These are phyloP conservation scores for Suhomyces anneliseae DNA, from an alignment of 1,139 yeast species.

Conservation along the genomic window DNA sequence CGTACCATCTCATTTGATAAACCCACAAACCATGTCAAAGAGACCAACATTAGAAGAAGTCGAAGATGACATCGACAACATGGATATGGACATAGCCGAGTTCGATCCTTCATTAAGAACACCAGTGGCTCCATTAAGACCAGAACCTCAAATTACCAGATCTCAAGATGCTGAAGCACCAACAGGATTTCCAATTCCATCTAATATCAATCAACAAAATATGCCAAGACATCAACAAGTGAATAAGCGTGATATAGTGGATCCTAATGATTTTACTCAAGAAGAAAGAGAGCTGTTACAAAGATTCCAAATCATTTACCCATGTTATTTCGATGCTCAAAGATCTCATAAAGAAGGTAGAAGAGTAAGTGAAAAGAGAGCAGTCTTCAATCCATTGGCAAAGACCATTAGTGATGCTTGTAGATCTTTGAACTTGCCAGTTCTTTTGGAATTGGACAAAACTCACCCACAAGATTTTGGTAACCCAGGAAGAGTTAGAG, in stretches of 20 bases:
- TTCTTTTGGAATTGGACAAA: constrained; percentile 73
- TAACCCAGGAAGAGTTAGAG: constrained; percentile 91
- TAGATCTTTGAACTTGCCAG: constrained; percentile 49
- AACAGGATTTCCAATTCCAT: constrained; percentile 20
- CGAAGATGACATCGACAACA: constrained; percentile 82
- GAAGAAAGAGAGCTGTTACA: constrained; percentile 63
- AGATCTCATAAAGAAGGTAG: constrained; percentile 83
- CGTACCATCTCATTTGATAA: too few species aligned
- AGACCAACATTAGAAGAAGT: constrained; percentile 85
- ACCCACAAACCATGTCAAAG: constrained; percentile 32
- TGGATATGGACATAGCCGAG: constrained; percentile 92
- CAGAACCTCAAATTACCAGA: constrained; percentile 57
- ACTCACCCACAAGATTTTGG: constrained; percentile 97
- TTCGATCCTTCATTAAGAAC: constrained; percentile 74
- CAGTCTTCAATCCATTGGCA: constrained; percentile 87
- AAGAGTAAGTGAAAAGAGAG: constrained; percentile 62
- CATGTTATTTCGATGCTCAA: constrained; percentile 84
- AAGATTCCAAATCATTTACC: constrained; percentile 74
- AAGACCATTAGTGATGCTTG: constrained; percentile 73
- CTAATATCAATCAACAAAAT: constrained; percentile 17
- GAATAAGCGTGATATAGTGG: constrained; percentile 30
- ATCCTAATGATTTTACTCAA: constrained; percentile 39
- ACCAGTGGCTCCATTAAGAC: constrained; percentile 66
- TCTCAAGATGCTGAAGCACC: constrained; percentile 50
- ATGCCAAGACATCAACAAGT: constrained; percentile 7